Base-by-base conservation (phyloP, 225 moss, liverwort and hornwort genomes). In the Straminergon stramineum region DNA sequence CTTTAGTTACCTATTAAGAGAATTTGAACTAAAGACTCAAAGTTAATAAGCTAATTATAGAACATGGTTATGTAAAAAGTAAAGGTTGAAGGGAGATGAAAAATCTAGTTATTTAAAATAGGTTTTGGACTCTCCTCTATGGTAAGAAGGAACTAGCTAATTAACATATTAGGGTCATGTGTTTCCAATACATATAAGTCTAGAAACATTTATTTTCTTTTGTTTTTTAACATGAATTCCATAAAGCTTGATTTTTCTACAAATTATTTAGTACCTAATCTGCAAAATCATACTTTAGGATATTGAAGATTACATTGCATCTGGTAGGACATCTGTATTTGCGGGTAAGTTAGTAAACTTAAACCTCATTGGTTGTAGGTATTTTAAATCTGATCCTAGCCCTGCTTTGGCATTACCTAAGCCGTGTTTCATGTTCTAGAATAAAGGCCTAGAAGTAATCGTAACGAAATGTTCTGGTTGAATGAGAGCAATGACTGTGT, bases 81-180 rank as follows among this genome's bases (percentile, higher is more conserved):
- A 0, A 18, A 48, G 18, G 1, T 0, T 0, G 0, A 18, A 48
- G 18, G 7, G 5, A 27, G 43, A 43, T 17, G 45, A 30, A 45
- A 73, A 74, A 6, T 45, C 30, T 74, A 28, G 3, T 30, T 30
- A 3, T 18, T 30, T 48, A 11, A 2, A 34, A 21, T 34, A 34
- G 13, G 2, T 21, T 52, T 7, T 12, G 8, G 8, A 52, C 21
- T 76, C 21, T 76, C 34, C 3, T 53, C 3, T 13, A 8, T 13
- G 1, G 3, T 2, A 0, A 34, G 0, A 78, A 37, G 15, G 27
- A 37, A 23, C 4, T 6, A 37, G 16, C 24, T 37, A 56, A 6
- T 26, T 37, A 56, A 4, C 5, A 34, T 76, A 20, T 2, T 32
- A 13, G 17, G 52, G 34, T 52, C 30, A 0, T 48, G 0, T 18